These are phyloP conservation scores for Iris pallida DNA, from an alignment of 116 monocot genomes.

Conservation along the genomic window DNA sequence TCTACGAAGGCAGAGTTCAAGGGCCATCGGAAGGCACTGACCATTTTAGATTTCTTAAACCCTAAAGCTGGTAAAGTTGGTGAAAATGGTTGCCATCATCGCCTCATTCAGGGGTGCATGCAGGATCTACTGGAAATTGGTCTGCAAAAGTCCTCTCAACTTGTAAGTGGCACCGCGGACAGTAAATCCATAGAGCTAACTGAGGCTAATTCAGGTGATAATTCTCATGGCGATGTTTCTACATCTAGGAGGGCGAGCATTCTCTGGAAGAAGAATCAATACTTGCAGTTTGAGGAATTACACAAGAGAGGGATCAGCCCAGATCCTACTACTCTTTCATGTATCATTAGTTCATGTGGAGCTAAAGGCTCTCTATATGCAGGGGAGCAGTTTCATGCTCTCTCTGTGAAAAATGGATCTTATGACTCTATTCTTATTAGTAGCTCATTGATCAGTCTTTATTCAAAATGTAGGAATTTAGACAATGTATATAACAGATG, in stretches of 20 bases:
- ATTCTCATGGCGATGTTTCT: background rate
- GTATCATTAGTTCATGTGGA: slow-evolving; percentile 23
- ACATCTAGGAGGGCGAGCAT: background rate
- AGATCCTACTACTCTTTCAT: slow-evolving; percentile 15
- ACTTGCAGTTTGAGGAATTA: slow-evolving; percentile 19
- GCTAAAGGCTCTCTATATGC: slow-evolving; percentile 4
- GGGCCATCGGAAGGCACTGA: slow-evolving; percentile 16
- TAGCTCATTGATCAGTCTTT: slow-evolving; percentile 41
- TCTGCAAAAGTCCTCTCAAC: slow-evolving; percentile 2
- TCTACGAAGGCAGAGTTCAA: slow-evolving; percentile 9
- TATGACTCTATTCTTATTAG: slow-evolving; percentile 15
- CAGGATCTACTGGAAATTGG: slow-evolving; percentile 26
- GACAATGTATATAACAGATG: no score
- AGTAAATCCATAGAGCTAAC: background rate
- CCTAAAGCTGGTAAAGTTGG: slow-evolving; percentile 1
- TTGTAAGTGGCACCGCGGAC: background rate
- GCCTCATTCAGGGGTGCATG: slow-evolving; percentile 38
- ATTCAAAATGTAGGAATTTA: slow-evolving; percentile 27
- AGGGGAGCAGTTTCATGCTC: slow-evolving; percentile 38
- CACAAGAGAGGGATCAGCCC: slow-evolving; percentile 19
- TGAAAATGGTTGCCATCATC: slow-evolving; percentile 19
- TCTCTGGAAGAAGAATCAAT: slow-evolving; percentile 14
- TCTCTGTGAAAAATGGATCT: slow-evolving; percentile 24
- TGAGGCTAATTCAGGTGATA: background rate
- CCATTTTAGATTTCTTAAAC: slow-evolving; percentile 24